Evolutionary conservation across 2,329 filamentous ascomycete genomes (phyloP), one percentile per base, ranked within the genome.

Genomic region (Piedraia hortae): DNA sequence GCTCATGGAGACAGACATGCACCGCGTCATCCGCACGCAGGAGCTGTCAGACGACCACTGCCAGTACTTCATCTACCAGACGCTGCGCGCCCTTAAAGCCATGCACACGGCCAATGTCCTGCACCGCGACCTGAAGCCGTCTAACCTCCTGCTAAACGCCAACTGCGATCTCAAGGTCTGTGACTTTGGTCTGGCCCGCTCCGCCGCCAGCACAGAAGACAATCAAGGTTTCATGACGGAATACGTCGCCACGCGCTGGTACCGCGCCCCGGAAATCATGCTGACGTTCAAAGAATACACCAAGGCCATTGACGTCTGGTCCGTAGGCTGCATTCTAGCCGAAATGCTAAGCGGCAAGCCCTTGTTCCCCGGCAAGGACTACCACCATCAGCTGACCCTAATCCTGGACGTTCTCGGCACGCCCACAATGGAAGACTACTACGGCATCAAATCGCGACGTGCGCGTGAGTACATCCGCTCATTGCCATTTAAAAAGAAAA

Each of bases 221-320:
- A 97, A 97, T 52, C 91, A 82, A n/a, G 85, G 85, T 11, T 97
- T 97, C 62, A 97, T 97, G 85, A 97, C 85, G 9, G 85, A 97
- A 88, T 97, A 97, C 45, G 85, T 97, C 26, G 85, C 85, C 22
- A 97, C 85, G 20, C 70, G 85, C 40, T 97, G 85, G 85, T 97
- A 97, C 51, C 78, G 85, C 48, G 85, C 85, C 4, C 85, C 85
- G 3, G 85, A 97, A 47, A 97, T 97, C 47, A 97, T 97, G 85
- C 70, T 97, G 53, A 97, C 85, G 7, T 97, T 93, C 59, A 93
- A 97, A 55, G 85, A 97, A 51, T 97, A 97, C 54, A 97, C 85
- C 38, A 97, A 93, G 52, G 85, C 85, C 19, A 97, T 97, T 42
- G 85, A 97, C 42, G 80, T 97, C 6, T 97, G 85, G 85, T 91